Percentiles rank a stretch among this genome's conserved stretches.
Evolutionary conservation across 2,329 filamentous ascomycete species (phyloP).

Genomic region (Sordariomycetes sp.): DNA sequence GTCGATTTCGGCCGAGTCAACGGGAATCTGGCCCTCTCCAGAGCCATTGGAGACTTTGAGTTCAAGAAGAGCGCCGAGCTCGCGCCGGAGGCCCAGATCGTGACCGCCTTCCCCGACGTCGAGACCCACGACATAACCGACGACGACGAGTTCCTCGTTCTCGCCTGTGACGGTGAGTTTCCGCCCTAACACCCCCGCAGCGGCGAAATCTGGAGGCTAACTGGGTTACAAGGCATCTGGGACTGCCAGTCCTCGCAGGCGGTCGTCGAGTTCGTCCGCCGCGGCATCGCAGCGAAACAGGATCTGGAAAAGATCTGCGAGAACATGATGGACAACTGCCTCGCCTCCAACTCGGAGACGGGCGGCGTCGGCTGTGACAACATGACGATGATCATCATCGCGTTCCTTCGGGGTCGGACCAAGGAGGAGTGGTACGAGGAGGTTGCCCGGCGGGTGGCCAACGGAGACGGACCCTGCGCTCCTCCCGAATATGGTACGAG

Average conservation of each 20-base stretch:
- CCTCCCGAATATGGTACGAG: slow-evolving; percentile 98
- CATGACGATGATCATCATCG: slow-evolving; percentile 95
- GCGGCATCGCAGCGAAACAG: slow-evolving; percentile 94
- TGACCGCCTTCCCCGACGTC: slow-evolving; percentile 93
- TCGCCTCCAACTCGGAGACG: slow-evolving; percentile 95
- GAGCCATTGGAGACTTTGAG: slow-evolving; percentile 97
- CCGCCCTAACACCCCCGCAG: background rate
- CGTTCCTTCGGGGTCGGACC: slow-evolving; percentile 78
- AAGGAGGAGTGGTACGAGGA: slow-evolving; percentile 99
- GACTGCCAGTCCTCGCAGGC: slow-evolving; percentile 98
- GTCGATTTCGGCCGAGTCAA: slow-evolving; percentile 98
- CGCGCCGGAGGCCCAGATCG: slow-evolving; percentile 95
- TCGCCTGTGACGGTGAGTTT: slow-evolving; percentile 78
- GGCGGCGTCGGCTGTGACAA: slow-evolving; percentile 98
- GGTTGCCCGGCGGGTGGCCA: slow-evolving; percentile 85
- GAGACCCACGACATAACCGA: slow-evolving; percentile 81
- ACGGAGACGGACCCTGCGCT: slow-evolving; percentile 94
- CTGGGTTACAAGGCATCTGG: slow-evolving; percentile 70
- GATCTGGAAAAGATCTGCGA: slow-evolving; percentile 92
- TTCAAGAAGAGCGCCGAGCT: slow-evolving; percentile 99
- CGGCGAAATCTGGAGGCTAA: slow-evolving; percentile 5
- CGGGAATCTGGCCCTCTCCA: slow-evolving; percentile 90
- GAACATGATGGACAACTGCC: slow-evolving; percentile 99
- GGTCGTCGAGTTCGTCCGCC: slow-evolving; percentile 90
- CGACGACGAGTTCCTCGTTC: slow-evolving; percentile 90